Percentiles rank a stretch among this genome's conserved stretches.
phyloP scores from a whole-genome alignment of 2,329 filamentous ascomycete species.

The Plectosphaerella cucumerina region DNA sequence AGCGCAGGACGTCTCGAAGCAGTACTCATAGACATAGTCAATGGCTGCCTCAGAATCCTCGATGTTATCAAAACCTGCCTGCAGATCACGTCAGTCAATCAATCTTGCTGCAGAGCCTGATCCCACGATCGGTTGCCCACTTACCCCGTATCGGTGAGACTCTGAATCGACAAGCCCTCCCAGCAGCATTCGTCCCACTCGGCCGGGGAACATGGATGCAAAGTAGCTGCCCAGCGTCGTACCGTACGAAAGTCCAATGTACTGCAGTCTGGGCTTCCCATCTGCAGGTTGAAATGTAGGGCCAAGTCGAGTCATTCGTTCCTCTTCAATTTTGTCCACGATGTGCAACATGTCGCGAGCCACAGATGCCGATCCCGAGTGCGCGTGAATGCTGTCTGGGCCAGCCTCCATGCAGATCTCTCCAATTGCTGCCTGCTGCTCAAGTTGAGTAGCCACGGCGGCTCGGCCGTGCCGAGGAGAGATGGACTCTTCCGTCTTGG shows the following conservation, averaged over 20 bases:
- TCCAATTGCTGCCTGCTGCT: constrained; percentile 13
- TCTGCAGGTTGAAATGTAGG: background rate
- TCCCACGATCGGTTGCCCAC: background rate
- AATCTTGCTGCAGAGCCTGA: background rate
- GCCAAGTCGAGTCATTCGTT: background rate
- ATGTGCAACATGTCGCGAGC: constrained; percentile 29
- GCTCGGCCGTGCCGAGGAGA: background rate
- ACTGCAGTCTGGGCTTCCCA: constrained; percentile 23
- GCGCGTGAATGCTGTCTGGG: constrained; percentile 16
- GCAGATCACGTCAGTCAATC: background rate
- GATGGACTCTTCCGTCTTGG: constrained; percentile 16
- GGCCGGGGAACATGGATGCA: constrained; percentile 28
- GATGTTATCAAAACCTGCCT: background rate
- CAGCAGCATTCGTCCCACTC: constrained; percentile 32
- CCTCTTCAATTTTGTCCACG: constrained; percentile 23
- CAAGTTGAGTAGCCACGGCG: constrained; percentile 5
- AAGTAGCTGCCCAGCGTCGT: constrained; percentile 29
- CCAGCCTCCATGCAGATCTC: constrained; percentile 15
- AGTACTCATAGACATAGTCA: constrained; percentile 11
- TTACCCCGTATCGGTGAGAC: constrained; percentile 19
- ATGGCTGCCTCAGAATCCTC: background rate
- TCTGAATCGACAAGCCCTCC: constrained; percentile 22
- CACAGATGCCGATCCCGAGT: constrained; percentile 24
- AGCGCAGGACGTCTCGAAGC: constrained; percentile 28
- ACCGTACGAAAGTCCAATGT: constrained; percentile 39